These are phyloP conservation scores for Ustilago hordei DNA, from an alignment of 1,284 basidiomycete genomes.

Conservation along the genomic window DNA sequence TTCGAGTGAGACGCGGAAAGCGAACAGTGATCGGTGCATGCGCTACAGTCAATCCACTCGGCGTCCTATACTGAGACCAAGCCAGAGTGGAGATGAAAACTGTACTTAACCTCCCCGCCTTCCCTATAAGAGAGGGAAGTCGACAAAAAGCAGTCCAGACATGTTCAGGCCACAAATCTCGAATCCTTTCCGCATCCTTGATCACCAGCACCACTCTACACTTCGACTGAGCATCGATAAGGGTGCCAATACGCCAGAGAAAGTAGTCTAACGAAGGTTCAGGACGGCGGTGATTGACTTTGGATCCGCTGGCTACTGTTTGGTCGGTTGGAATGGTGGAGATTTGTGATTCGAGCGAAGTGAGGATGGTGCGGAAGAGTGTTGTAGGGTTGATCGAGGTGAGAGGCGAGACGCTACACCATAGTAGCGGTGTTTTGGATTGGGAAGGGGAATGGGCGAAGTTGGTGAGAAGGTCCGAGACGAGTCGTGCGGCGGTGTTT, in stretches of 20 bases:
- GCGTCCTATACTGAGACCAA: conserved; percentile 56
- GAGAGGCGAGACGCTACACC: conserved; percentile 38
- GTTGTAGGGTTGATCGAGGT: conserved; percentile 41
- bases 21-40: conserved; percentile 53
- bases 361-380: conserved; percentile 46
- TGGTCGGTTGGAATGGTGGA: neutral
- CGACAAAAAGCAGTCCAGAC: conserved; percentile 57
- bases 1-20: conserved; percentile 41
- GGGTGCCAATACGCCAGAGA: conserved; percentile 25
- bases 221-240: conserved; percentile 14
- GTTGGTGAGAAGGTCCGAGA: conserved; percentile 24
- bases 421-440: conserved; percentile 15
- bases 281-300: conserved; percentile 25
- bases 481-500: conserved; percentile 38
- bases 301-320: conserved; percentile 15
- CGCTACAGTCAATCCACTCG: conserved; percentile 45
- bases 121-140: conserved; percentile 37
- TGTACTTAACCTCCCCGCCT: conserved; percentile 44
- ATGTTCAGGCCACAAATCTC: conserved; percentile 65
- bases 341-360: conserved; percentile 30
- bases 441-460: conserved; percentile 4
- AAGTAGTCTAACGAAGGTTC: conserved; percentile 50
- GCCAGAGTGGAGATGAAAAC: conserved; percentile 52
- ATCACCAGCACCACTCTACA: conserved; percentile 48
- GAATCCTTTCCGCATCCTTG: conserved; percentile 57